Evolutionary conservation across 2,329 filamentous ascomycete genomes (phyloP).

Genomic region (Ceratocystis papillata): DNA sequence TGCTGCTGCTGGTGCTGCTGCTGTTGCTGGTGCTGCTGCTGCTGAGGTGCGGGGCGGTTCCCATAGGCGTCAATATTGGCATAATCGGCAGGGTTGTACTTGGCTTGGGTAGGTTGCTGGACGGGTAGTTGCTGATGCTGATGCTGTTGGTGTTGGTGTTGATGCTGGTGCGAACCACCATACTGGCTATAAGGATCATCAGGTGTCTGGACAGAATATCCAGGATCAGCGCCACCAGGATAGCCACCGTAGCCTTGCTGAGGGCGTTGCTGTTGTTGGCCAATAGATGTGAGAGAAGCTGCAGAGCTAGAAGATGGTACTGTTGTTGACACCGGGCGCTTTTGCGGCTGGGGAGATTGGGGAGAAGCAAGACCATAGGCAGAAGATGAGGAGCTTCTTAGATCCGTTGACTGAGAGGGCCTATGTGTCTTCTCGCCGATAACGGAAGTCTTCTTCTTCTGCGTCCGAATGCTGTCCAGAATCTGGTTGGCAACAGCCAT

Average conservation of each 20-base stretch:
- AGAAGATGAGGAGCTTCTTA: slow-evolving; percentile 39
- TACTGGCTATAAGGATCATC: slow-evolving; percentile 26
- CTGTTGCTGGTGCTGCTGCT: slow-evolving; percentile 30
- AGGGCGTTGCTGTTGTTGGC: slow-evolving; percentile 32
- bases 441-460: slow-evolving; percentile 56
- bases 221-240: slow-evolving; percentile 17
- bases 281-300: slow-evolving; percentile 48
- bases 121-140: slow-evolving; percentile 32
- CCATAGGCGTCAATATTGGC: slow-evolving; percentile 45
- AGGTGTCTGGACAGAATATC: slow-evolving; percentile 8
- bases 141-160: slow-evolving; percentile 29
- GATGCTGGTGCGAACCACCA: slow-evolving; percentile 26
- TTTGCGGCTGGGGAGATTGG: slow-evolving; percentile 27
- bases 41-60: slow-evolving; percentile 36
- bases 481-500: slow-evolving; percentile 97
- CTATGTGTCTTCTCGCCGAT: slow-evolving; percentile 55
- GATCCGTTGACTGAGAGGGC: slow-evolving; percentile 32
- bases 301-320: slow-evolving; percentile 45
- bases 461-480: slow-evolving; percentile 69
- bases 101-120: slow-evolving; percentile 42
- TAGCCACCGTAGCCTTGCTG: slow-evolving; percentile 30
- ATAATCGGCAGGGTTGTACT: slow-evolving; percentile 71
- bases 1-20: too few species aligned
- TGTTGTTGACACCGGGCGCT: slow-evolving; percentile 36
- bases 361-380: slow-evolving; percentile 27